Conservation (phyloP, 495 filamentous ascomycete genomes). For the Xylaria longipes region DNA sequence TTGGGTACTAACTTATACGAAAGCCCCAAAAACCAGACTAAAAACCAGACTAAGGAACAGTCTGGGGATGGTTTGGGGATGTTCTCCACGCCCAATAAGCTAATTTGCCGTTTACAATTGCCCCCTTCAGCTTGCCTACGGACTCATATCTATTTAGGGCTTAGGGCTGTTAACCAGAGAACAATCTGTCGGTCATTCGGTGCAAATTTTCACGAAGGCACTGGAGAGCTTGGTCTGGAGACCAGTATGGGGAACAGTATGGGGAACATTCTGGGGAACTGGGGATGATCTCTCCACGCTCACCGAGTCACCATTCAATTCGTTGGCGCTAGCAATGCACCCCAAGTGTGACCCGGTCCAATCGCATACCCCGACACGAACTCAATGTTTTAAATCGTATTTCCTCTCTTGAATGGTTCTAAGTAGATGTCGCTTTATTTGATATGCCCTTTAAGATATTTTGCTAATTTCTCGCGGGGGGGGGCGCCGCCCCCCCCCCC, state of each 20-base stretch:
- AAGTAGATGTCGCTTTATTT: neutral
- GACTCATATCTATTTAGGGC: neutral
- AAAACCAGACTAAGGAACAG: no score
- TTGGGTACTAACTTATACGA: no score
- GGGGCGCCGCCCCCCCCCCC: no score
- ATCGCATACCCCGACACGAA: neutral
- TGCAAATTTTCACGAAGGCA: neutral
- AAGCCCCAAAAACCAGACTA: no score
- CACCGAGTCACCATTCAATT: conserved; percentile 6
- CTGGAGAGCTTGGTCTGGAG: no score
- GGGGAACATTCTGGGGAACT: conserved; percentile 1
- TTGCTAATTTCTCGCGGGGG: no score
- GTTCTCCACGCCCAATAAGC: no score
- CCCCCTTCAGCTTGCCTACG: no score
- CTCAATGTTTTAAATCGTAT: neutral
- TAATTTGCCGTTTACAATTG: no score
- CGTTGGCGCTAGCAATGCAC: no score
- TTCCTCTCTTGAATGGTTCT: neutral
- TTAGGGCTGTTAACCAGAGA: neutral
- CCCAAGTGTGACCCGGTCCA: neutral
- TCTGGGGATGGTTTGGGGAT: no score
- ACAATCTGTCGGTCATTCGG: neutral
- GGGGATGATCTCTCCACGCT: conserved; percentile 4
- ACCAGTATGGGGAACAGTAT: neutral
- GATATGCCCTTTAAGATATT: neutral